Conservation (phyloP, 1,284 basidiomycete species). For the Trametes hirsuta region DNA sequence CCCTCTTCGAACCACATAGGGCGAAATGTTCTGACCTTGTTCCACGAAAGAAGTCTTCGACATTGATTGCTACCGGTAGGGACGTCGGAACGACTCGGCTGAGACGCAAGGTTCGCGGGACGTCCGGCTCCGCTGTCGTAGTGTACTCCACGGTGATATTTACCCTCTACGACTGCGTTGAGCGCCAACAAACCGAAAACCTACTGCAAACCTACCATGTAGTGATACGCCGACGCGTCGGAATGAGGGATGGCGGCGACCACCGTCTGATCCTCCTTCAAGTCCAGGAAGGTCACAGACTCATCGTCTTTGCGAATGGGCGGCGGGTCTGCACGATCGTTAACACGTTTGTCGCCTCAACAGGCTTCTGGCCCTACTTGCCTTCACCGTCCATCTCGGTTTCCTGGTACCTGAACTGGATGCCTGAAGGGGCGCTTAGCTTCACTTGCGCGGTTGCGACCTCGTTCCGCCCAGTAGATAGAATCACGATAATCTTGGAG, state of each 20-base stretch:
- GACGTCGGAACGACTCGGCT: slow-evolving; percentile 60
- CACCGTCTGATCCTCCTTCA: slow-evolving; percentile 48
- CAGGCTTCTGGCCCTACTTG: slow-evolving; percentile 7
- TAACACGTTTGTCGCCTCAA: not conserved
- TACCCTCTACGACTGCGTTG: slow-evolving; percentile 54
- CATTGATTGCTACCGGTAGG: slow-evolving; percentile 81
- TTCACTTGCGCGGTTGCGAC: slow-evolving; percentile 55
- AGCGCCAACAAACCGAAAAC: no score
- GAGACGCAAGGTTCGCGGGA: slow-evolving; percentile 54
- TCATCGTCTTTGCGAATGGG: slow-evolving; percentile 43
- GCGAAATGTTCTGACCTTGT: slow-evolving; percentile 32
- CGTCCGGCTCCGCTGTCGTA: slow-evolving; percentile 54
- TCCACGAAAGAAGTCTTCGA: slow-evolving; percentile 85
- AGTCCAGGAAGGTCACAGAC: slow-evolving; percentile 48
- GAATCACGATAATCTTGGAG: slow-evolving; percentile 53
- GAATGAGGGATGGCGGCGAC: slow-evolving; percentile 64
- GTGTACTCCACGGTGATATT: slow-evolving; percentile 62
- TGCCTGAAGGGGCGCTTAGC: slow-evolving; percentile 52
- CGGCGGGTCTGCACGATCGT: slow-evolving; percentile 8
- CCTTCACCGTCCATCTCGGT: slow-evolving; percentile 47
- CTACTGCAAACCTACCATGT: slow-evolving; percentile 47
- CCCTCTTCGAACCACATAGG: not conserved
- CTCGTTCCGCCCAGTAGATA: slow-evolving; percentile 70
- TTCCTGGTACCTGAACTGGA: slow-evolving; percentile 53
- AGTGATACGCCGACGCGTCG: slow-evolving; percentile 56